These are phyloP conservation scores for Ogataea paradorogensis DNA, from an alignment of 805 yeast genomes.

Conservation along the genomic window DNA sequence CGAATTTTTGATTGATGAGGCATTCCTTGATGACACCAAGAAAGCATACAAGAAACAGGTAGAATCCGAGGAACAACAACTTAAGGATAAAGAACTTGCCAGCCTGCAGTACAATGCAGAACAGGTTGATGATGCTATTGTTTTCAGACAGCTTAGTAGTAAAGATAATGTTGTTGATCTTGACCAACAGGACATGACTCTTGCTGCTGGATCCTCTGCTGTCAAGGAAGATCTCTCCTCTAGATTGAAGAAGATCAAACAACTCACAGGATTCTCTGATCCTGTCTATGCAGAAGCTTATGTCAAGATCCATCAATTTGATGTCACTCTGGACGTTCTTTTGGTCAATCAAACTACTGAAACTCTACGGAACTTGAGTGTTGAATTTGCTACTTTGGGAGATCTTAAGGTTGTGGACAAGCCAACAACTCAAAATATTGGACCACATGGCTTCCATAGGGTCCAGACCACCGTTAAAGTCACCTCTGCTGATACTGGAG, in stretches of 20 bases:
- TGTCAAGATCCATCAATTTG: slow-evolving; percentile 94
- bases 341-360: slow-evolving; percentile 91
- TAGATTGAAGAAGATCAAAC: slow-evolving; percentile 82
- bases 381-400: slow-evolving; percentile 94
- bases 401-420: slow-evolving; percentile 92
- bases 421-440: slow-evolving; percentile 85
- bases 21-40: slow-evolving; percentile 85
- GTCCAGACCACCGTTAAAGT: slow-evolving; percentile 88
- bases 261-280: slow-evolving; percentile 96
- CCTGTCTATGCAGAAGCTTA: slow-evolving; percentile 98
- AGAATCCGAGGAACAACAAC: slow-evolving; percentile 54
- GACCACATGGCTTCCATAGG: slow-evolving; percentile 96
- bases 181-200: slow-evolving; percentile 56
- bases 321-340: slow-evolving; percentile 89
- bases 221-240: slow-evolving; percentile 65
- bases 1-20: slow-evolving; percentile 48
- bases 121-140: slow-evolving; percentile 73
- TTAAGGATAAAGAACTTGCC: slow-evolving; percentile 53
- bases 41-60: slow-evolving; percentile 77
- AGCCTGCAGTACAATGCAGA: slow-evolving; percentile 62
- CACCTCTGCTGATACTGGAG: slow-evolving; percentile 97
- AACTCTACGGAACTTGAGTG: slow-evolving; percentile 85
- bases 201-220: slow-evolving; percentile 50
- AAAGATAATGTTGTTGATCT: slow-evolving; percentile 41
- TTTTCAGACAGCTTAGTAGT: slow-evolving; percentile 73